phyloP scores from a whole-genome alignment of 2,329 filamentous ascomycete genomes.

The Rhynchosporium agropyri region DNA sequence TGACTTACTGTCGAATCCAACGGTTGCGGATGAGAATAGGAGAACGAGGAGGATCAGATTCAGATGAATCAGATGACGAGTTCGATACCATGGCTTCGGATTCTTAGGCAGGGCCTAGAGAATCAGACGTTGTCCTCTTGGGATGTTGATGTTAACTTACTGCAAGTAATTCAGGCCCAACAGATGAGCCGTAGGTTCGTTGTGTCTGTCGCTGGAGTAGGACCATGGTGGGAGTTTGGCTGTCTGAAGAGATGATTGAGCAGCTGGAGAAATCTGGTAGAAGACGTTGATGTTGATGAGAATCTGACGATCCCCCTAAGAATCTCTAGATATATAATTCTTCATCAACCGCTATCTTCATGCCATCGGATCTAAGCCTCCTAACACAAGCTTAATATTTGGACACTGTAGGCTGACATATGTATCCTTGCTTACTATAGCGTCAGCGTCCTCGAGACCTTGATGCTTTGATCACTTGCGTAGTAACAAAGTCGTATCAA shows the following conservation, averaged over 20 bases:
- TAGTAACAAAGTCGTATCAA: not conserved
- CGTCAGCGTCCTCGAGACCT: constrained; percentile 6
- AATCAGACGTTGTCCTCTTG: not conserved
- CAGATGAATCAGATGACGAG: constrained; percentile 26
- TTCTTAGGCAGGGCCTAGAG: constrained; percentile 6
- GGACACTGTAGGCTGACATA: constrained; percentile 1
- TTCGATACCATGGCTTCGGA: constrained; percentile 16
- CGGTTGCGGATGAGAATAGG: constrained; percentile 27
- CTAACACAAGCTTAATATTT: not conserved
- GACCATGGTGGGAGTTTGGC: constrained; percentile 1
- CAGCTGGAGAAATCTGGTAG: not conserved
- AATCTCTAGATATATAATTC: not conserved
- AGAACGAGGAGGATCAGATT: constrained; percentile 33
- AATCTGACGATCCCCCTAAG: not conserved
- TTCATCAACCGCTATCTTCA: not conserved
- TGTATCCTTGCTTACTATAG: constrained; percentile 8
- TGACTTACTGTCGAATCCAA: constrained; percentile 31
- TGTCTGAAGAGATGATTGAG: not conserved
- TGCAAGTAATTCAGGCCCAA: constrained; percentile 6
- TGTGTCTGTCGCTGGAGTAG: not conserved
- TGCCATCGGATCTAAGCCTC: not conserved
- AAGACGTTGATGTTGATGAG: not conserved
- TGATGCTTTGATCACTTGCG: not conserved
- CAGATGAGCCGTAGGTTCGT: constrained; percentile 1
- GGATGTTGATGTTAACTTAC: not conserved